phyloP scores from a whole-genome alignment of 257 asterid genomes.

The Solanum paucissectum region DNA sequence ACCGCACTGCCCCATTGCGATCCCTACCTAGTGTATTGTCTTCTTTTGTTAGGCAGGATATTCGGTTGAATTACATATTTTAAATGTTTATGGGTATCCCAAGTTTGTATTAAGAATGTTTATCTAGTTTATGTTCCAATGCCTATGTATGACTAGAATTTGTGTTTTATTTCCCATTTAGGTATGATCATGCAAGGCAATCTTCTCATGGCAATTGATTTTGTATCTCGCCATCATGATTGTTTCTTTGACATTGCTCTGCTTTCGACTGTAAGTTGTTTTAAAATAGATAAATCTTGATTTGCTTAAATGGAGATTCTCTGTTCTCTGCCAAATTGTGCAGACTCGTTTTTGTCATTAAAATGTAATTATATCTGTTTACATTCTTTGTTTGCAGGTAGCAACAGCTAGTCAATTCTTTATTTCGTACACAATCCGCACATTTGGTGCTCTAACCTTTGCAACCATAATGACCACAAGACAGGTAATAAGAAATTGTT shows the following conservation, averaged over 20 bases:
- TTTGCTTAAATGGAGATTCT: background rate
- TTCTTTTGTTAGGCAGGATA: background rate
- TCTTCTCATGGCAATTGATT: slow-evolving; percentile 77
- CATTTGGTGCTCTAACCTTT: slow-evolving; percentile 82
- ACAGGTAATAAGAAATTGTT: slow-evolving; percentile 48
- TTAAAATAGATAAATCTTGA: background rate
- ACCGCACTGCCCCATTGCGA: too few relatives aligned
- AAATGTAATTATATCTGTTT: background rate
- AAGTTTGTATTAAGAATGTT: background rate
- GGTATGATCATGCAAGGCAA: slow-evolving; percentile 83
- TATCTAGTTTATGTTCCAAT: background rate
- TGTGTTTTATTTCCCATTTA: slow-evolving; percentile 3
- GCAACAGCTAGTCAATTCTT: slow-evolving; percentile 93
- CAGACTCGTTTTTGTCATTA: background rate
- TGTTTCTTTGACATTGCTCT: slow-evolving; percentile 75
- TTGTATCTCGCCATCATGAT: slow-evolving; percentile 75
- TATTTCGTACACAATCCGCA: slow-evolving; percentile 90
- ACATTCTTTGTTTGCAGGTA: slow-evolving; percentile 45
- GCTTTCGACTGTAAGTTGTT: slow-evolving; percentile 82
- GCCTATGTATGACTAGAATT: background rate
- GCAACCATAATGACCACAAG: slow-evolving; percentile 98
- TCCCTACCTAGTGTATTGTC: background rate
- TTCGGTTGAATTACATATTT: background rate
- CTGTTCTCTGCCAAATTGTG: background rate
- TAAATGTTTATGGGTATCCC: background rate